Evolutionary conservation across 345 rosid species (phyloP), one percentile per base, ranked within the genome.

Genomic region (Heritiera littoralis): DNA sequence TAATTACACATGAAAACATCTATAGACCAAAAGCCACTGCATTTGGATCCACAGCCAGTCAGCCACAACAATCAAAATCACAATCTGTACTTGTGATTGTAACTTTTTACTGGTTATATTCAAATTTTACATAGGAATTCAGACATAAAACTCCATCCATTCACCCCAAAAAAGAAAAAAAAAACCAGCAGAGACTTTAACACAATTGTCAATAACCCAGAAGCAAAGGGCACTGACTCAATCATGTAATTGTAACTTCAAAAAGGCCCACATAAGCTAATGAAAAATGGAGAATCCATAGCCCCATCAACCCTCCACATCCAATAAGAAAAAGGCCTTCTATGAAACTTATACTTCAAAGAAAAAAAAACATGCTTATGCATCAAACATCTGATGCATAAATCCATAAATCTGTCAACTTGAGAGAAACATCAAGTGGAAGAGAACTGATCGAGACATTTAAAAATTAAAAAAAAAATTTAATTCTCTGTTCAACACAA

Each of bases 241-340:
- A 35, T 56, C 54, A 9, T n/a, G 38, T n/a, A 63, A 75, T 6
- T n/a, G 6, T 9, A 63, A 75, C 41, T 70, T 48, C 8, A 46
- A 85, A 87, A 63, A 83, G 86, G 80, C 80, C 87, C 74, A 75
- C 72, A 13, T 66, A 82, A 81, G 75, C 82, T 60, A 77, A 58
- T 23, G 30, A 64, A 14, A 66, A 72, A 52, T 58, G 76, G 17
- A 72, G 6, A 63, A 70, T 23, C 9, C 52, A 38, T 9, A n/a
- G 13, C 5, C 23, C 74, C 41, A 49, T 49, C 59, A 58, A 55
- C 35, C 77, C 67, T 28, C 38, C 28, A 5, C 32, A 40, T 12
- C 59, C 64, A 55, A 1, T n/a, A 51, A 43, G 71, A 9, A 48
- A 23, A 71, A 7, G 15, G 51, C 35, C 10, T 40, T 66, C 23